Evolutionary conservation across 2,329 filamentous ascomycete genomes (phyloP).

Genomic region (Nannizziopsis barbatae): DNA sequence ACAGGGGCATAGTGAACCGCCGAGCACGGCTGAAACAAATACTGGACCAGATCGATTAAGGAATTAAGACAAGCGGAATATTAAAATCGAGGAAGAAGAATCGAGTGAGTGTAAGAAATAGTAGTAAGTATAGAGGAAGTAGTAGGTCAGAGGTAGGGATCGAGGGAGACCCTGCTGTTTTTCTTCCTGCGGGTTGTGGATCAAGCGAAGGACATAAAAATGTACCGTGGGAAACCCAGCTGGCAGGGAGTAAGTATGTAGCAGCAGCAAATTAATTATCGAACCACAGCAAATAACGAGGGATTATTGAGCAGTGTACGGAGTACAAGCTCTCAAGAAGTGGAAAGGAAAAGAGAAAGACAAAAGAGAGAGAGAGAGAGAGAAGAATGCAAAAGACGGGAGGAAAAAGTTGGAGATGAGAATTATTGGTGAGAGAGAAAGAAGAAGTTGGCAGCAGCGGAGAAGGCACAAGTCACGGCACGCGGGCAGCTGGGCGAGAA

Average conservation of each 20-base stretch:
- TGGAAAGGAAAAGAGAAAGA: background rate
- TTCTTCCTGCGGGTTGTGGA: too few species aligned
- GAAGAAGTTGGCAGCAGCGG: background rate
- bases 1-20: conserved; percentile 1
- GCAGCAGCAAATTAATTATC: too few species aligned
- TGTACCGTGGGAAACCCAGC: too few species aligned
- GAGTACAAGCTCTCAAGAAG: background rate
- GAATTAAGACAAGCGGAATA: conserved; percentile 2
- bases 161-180: too few species aligned
- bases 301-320: background rate
- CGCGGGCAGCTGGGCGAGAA: too few species aligned
- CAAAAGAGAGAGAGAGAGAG: background rate
- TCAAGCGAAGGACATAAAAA: too few species aligned
- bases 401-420: background rate
- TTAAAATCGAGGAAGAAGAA: background rate
- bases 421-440: background rate
- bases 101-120: background rate
- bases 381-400: background rate
- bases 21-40: background rate
- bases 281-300: too few species aligned
- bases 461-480: background rate
- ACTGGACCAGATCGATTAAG: background rate
- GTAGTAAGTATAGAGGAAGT: background rate
- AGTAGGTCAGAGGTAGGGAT: too few species aligned
- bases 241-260: too few species aligned